Conservation (phyloP, 2,329 filamentous ascomycete genomes). For the Cladosporium colombiae region DNA sequence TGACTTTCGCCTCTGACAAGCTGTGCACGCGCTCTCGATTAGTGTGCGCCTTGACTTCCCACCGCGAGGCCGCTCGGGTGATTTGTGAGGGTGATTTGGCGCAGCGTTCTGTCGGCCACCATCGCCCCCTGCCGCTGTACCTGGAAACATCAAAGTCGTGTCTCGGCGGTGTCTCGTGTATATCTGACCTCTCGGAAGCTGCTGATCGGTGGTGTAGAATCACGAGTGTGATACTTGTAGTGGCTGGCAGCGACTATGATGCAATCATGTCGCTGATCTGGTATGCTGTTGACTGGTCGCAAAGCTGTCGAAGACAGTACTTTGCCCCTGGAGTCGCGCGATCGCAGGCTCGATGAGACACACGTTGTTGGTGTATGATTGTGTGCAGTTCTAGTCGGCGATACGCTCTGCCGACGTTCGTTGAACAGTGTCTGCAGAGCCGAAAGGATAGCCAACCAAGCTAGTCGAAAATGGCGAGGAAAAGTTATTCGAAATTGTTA, state of each 20-base stretch:
- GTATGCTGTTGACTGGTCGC: background rate
- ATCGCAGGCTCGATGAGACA: background rate
- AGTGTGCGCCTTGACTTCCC: conserved; percentile 27
- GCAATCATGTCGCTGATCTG: background rate
- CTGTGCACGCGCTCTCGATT: conserved; percentile 30
- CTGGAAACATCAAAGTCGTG: background rate
- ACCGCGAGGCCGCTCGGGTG: conserved; percentile 9
- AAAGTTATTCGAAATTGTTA: background rate
- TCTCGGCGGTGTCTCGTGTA: background rate
- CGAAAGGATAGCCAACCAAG: background rate
- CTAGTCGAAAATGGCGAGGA: background rate
- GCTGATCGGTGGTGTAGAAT: background rate
- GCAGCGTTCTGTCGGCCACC: background rate
- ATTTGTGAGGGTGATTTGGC: conserved; percentile 12
- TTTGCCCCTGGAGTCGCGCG: background rate
- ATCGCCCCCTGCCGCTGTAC: background rate
- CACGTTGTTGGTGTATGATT: background rate
- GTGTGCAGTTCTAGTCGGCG: background rate
- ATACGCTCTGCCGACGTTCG: background rate
- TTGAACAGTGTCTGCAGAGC: background rate
- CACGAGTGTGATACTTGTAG: background rate
- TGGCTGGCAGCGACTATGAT: background rate
- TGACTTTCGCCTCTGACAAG: conserved; percentile 29
- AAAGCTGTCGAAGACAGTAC: background rate
- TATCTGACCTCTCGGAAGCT: background rate